Percentiles rank a stretch among this genome's conserved stretches.
These are phyloP conservation scores for Graphilbum ipis-grandicollis DNA, from an alignment of 2,329 filamentous ascomycete species.

Conservation along the genomic window DNA sequence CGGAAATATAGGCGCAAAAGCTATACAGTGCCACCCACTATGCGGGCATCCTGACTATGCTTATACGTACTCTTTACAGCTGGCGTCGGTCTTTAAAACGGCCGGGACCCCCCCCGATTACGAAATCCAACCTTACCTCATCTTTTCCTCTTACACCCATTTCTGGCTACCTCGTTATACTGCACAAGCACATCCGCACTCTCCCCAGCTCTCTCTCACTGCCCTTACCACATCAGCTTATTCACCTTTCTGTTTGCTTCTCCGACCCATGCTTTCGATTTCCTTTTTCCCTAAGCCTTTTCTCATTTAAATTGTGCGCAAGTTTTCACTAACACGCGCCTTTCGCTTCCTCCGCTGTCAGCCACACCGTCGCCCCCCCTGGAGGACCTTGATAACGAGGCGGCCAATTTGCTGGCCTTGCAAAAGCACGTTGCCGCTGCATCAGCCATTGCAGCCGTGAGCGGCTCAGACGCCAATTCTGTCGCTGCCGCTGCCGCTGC, in stretches of 20 bases:
- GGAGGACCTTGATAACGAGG: slow-evolving; percentile 4
- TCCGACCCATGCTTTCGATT: too few species aligned
- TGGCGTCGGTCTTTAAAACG: slow-evolving; percentile 8
- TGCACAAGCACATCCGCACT: neutral
- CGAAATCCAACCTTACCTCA: slow-evolving; percentile 11
- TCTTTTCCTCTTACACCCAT: slow-evolving; percentile 4
- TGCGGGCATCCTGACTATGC: neutral
- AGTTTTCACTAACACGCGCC: slow-evolving; percentile 1
- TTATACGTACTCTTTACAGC: too few species aligned
- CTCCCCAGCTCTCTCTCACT: neutral
- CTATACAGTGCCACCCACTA: slow-evolving; percentile 3
- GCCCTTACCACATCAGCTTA: too few species aligned
- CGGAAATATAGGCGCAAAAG: neutral
- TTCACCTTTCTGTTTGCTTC: neutral
- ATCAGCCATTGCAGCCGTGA: neutral
- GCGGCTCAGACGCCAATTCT: neutral
- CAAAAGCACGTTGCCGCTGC: slow-evolving; percentile 7
- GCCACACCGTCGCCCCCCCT: neutral
- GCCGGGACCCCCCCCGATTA: slow-evolving; percentile 7
- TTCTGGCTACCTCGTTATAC: neutral
- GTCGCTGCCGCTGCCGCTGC: too few species aligned
- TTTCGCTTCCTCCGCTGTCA: neutral
- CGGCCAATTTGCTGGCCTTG: slow-evolving; percentile 5
- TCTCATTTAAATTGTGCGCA: neutral
- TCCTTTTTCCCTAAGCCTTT: neutral